Evolutionary conservation across 441 rosid genomes (phyloP).

Genomic region (Mallotus repandus): DNA sequence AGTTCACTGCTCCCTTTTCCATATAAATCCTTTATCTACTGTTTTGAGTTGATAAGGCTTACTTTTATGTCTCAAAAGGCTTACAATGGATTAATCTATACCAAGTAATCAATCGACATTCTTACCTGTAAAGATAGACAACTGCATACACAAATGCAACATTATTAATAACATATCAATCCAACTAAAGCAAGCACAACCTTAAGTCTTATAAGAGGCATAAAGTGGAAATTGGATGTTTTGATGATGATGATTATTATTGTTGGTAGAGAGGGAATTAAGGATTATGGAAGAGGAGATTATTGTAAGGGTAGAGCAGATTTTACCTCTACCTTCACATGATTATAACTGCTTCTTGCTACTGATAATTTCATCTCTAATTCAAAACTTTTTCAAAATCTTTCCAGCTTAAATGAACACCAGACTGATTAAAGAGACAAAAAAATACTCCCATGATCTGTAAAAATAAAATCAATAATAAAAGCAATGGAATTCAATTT

Average conservation of each 20-base stretch:
- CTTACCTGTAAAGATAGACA: slow-evolving; percentile 68
- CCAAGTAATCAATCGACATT: not conserved
- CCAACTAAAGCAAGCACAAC: slow-evolving; percentile 82
- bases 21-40: too few relatives aligned
- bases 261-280: slow-evolving; percentile 40
- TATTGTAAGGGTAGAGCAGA: slow-evolving; percentile 70
- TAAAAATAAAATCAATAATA: slow-evolving; percentile 28
- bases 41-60: too few relatives aligned
- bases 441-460: slow-evolving; percentile 51
- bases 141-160: slow-evolving; percentile 70
- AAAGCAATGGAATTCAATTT: too few relatives aligned
- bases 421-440: too few relatives aligned
- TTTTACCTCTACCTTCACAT: too few relatives aligned
- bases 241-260: slow-evolving; percentile 19
- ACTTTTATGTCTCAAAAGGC: too few relatives aligned
- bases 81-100: too few relatives aligned
- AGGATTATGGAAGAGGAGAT: slow-evolving; percentile 71
- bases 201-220: slow-evolving; percentile 59
- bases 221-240: slow-evolving; percentile 36
- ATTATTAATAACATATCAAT: slow-evolving; percentile 60
- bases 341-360: too few relatives aligned
- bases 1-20: too few relatives aligned
- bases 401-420: too few relatives aligned
- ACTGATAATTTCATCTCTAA: too few relatives aligned
- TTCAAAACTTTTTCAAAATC: too few relatives aligned